Percentiles rank a stretch among this genome's conserved stretches.
Evolutionary conservation across 1,284 basidiomycete genomes (phyloP).

Genomic region (Sparassis latifolia): DNA sequence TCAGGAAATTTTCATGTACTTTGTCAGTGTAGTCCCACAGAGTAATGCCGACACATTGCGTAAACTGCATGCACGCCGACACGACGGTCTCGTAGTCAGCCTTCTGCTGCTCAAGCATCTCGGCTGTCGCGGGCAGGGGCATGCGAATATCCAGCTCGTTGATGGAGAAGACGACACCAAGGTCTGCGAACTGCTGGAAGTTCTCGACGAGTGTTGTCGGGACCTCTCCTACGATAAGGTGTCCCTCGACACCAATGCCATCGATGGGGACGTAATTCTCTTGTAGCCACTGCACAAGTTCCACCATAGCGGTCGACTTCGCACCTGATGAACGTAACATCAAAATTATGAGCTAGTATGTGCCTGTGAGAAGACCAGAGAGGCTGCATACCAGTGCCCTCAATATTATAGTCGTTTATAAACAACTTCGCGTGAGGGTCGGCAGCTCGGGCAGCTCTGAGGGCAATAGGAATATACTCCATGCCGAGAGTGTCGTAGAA

Average conservation of each 20-base stretch:
- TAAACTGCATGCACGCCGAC: conserved; percentile 35
- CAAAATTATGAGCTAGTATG: too few relatives aligned
- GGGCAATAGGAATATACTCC: conserved; percentile 36
- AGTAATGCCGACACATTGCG: conserved; percentile 40
- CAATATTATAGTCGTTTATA: conserved; percentile 52
- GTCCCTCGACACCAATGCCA: conserved; percentile 43
- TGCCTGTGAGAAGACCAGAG: neutral
- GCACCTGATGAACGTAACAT: conserved; percentile 18
- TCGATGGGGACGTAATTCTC: conserved; percentile 38
- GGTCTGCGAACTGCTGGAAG: conserved; percentile 38
- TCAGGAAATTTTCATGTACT: conserved; percentile 2
- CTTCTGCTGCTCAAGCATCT: conserved; percentile 41
- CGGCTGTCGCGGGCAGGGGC: conserved; percentile 40
- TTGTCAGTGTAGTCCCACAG: conserved; percentile 47
- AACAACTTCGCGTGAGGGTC: conserved; percentile 35
- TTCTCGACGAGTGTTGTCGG: conserved; percentile 33
- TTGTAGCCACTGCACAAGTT: conserved; percentile 38
- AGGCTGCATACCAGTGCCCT: conserved; percentile 13
- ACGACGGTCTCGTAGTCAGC: conserved; percentile 41
- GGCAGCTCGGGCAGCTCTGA: conserved; percentile 37
- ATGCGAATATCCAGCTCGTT: conserved; percentile 53
- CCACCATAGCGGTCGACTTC: conserved; percentile 40
- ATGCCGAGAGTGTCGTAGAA: conserved; percentile 42
- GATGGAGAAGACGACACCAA: conserved; percentile 49
- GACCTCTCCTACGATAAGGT: conserved; percentile 44